Evolutionary conservation across 345 rosid genomes (phyloP), one percentile per base, ranked within the genome.

Genomic region (Alliaria petiolata): DNA sequence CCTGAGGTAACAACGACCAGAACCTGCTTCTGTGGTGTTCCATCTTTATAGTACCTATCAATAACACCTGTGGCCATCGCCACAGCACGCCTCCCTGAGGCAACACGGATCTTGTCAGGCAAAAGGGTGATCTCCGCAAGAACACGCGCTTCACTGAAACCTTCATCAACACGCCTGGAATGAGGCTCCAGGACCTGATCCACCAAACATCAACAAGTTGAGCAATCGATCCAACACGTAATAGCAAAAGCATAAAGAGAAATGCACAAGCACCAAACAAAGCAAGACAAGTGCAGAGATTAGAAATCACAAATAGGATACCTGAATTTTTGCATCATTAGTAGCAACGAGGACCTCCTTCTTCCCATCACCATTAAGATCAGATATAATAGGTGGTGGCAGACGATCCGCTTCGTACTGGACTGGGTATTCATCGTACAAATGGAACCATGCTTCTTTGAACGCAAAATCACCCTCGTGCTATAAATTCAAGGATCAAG

Each of bases 401-500:
- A 95, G 88, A 69, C 98, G 96, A 66, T 92, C 99, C 12, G 85
- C 85, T 68, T 90, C 97, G 83, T 83, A 86, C 81, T 87, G 88
- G 71, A 92, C 87, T 4, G 99, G 98, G 49, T 81, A 86, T 7
- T 95, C 98, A 64, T 92, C 96, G 42, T 84, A 82, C 16, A 92
- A 65, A 69, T 88, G 99, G 45, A 85, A 79, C 98, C 99, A 95
- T 35, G 98, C 92, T 75, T 95, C 99, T 74, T 85, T 78, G 74
- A 95, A 95, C 9, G 98, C 91, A 79, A 95, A 95, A 82, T 95
- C 97, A 7, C 99, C 98, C 54, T 92, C 99, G 77, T 90, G 99
- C 97, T 95, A 64, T 34, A 79, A 53, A 28, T 33, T 10, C 7
- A 25, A 36, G 0, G 25, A 22, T 22, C 25, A 50, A n/a, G n/a